phyloP scores from a whole-genome alignment of 2,329 filamentous ascomycete genomes.

The Neofusicoccum laricinum region DNA sequence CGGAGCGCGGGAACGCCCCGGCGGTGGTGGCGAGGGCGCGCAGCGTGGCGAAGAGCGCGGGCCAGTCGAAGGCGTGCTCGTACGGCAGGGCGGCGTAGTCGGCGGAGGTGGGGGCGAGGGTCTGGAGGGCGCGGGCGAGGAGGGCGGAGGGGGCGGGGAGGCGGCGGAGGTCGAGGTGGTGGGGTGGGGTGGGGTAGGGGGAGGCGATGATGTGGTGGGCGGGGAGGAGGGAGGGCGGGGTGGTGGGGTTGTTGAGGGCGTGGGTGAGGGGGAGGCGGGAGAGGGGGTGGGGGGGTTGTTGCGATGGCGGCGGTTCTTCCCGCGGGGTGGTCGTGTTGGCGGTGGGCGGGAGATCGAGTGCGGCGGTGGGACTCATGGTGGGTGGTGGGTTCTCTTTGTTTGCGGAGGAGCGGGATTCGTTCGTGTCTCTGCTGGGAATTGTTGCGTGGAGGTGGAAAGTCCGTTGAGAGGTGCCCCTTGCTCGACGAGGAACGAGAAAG shows the following conservation, averaged over 20 bases:
- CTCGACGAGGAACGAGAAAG: no score
- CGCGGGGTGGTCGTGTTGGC: neutral
- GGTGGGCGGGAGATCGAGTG: neutral
- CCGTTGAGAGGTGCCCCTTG: no score
- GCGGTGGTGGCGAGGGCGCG: conserved; percentile 49
- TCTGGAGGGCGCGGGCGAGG: conserved; percentile 68
- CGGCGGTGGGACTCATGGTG: neutral
- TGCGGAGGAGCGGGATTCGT: neutral
- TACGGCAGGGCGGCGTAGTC: conserved; percentile 80
- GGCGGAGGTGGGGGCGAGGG: conserved; percentile 58
- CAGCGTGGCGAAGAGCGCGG: conserved; percentile 58
- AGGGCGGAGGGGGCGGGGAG: conserved; percentile 65
- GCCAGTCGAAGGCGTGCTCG: conserved; percentile 74
- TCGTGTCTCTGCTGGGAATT: neutral
- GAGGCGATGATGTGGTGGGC: neutral
- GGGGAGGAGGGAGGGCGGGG: conserved; percentile 63
- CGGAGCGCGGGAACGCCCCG: conserved; percentile 59
- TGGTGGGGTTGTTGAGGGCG: neutral
- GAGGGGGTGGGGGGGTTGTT: conserved; percentile 28
- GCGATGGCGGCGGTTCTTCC: conserved; percentile 21
- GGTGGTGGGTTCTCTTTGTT: neutral
- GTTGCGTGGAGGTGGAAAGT: no score
- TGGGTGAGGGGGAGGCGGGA: conserved; percentile 23
- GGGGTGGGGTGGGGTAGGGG: conserved; percentile 37
- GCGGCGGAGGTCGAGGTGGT: conserved; percentile 69